Conservation (phyloP, 108 stramenopile species). For the Cyclotella kingstonii region DNA sequence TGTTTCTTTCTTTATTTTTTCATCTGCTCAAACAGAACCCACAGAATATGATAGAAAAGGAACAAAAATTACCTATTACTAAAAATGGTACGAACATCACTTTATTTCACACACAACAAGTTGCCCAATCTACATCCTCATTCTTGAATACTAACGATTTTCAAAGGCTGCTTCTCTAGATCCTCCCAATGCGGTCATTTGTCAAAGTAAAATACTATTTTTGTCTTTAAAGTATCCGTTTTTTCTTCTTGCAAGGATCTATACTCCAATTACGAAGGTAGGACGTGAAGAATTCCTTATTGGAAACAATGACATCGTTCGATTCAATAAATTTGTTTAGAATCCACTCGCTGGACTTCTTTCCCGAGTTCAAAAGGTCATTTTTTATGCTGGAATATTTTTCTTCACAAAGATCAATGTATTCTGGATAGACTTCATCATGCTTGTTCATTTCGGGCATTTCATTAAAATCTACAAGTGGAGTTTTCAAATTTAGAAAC, state of each 20-base stretch:
- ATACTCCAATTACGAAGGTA: conserved; percentile 17
- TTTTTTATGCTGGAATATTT: conserved; percentile 18
- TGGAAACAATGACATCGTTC: conserved; percentile 44
- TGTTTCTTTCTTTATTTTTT: too few relatives aligned
- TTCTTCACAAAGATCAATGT: conserved; percentile 44
- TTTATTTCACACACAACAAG: not conserved
- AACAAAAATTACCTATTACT: not conserved
- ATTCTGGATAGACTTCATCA: conserved; percentile 29
- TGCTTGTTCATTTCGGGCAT: conserved; percentile 38
- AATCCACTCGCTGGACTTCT: conserved; percentile 41
- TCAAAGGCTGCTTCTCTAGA: not conserved
- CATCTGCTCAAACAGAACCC: too few relatives aligned
- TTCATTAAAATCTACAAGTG: conserved; percentile 21
- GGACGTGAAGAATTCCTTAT: conserved; percentile 30
- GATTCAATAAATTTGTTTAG: conserved; percentile 28
- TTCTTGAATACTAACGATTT: not conserved
- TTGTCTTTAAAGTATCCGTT: not conserved
- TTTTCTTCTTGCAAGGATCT: conserved; percentile 18
- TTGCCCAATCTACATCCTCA: too few relatives aligned
- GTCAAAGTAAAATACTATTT: not conserved
- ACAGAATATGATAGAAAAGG: too few relatives aligned
- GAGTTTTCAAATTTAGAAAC: conserved; percentile 31
- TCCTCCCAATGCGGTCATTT: not conserved
- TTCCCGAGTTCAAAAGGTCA: conserved; percentile 19
- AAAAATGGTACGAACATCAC: not conserved